These are phyloP conservation scores for Phlyctochytrium arcticum DNA, from an alignment of 192 early-diverging fungal species.

Conservation along the genomic window DNA sequence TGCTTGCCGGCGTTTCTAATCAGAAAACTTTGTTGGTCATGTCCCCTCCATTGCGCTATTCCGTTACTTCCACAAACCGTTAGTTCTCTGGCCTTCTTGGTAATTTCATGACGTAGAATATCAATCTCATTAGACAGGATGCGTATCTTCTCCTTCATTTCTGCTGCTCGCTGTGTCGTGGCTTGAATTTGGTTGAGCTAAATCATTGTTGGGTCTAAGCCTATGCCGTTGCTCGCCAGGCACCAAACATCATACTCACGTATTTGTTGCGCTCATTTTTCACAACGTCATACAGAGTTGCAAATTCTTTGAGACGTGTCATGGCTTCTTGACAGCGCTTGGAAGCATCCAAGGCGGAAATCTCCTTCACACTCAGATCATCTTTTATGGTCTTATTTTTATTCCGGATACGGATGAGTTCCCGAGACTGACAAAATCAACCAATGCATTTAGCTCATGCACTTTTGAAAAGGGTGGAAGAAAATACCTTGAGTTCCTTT, in stretches of 20 bases:
- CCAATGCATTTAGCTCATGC: neutral
- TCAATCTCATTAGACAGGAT: conserved; percentile 63
- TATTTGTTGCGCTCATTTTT: conserved; percentile 67
- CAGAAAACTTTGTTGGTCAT: conserved; percentile 1
- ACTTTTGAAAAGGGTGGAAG: neutral
- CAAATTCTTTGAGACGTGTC: conserved; percentile 49
- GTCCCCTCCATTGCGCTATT: neutral
- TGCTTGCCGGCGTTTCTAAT: conserved; percentile 47
- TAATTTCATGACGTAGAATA: conserved; percentile 56
- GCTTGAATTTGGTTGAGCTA: conserved; percentile 58
- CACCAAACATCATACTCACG: conserved; percentile 22
- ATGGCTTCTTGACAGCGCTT: conserved; percentile 51
- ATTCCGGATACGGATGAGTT: conserved; percentile 50
- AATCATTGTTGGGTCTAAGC: neutral
- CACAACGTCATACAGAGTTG: conserved; percentile 53
- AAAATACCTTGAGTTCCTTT: conserved; percentile 45
- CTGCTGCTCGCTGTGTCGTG: conserved; percentile 52
- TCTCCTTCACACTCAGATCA: conserved; percentile 45
- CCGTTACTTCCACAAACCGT: no score
- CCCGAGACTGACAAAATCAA: conserved; percentile 35
- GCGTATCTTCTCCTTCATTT: conserved; percentile 64
- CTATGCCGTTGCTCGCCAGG: neutral
- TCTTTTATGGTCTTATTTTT: conserved; percentile 43
- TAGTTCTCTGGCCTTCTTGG: conserved; percentile 53
- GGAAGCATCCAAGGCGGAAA: conserved; percentile 45